Base-by-base conservation (phyloP, 2,329 filamentous ascomycete genomes). In the Trichoderma hamatum region DNA sequence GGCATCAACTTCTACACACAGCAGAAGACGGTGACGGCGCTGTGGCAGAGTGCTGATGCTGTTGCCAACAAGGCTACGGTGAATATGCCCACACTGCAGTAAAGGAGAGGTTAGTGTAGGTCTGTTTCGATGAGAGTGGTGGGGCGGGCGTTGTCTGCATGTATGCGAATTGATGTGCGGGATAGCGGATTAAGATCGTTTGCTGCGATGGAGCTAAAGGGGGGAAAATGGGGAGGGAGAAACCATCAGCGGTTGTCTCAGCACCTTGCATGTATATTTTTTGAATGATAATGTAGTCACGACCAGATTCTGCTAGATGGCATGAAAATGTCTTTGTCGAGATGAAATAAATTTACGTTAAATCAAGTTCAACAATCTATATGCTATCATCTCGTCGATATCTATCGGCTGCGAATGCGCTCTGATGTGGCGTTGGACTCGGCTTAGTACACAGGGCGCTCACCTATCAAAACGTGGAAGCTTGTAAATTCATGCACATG, bases 1-100 rank as follows among this genome's bases (percentile, higher is more conserved):
- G 96, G 95, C 28, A 82, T 99, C 78, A 90, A 92, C 78, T 99
- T 99, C 79, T 98, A 97, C 82, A 99, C 96, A 3, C 96, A 98
- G 83, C 88, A 92, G 78, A 98, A 99, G 92, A 99, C 96, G 3
- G 96, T 99, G 60, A 99, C 96, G 65, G 91, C 93, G 73, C 82
- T 96, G 78, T 99, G 96, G 96, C 89, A 89, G 76, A 89, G 87
- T 71, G 89, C 94, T 76, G 94, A 97, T 82, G 94, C 93, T 0
- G 87, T 96, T 60, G 90, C 89, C 67, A 92, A 90, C 73, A 95
- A 94, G 86, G 94, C 94, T 19, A 89, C 90, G 75, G 93, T 96
- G 13, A 87, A 92, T 71, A 98, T 98, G 95, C 95, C 95, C n/a
- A 70, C 69, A 26, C 67, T 70, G 39, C 52, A 70, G 46, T 70